phyloP scores from a whole-genome alignment of 192 early-diverging fungal genomes.

The Podila epigama region DNA sequence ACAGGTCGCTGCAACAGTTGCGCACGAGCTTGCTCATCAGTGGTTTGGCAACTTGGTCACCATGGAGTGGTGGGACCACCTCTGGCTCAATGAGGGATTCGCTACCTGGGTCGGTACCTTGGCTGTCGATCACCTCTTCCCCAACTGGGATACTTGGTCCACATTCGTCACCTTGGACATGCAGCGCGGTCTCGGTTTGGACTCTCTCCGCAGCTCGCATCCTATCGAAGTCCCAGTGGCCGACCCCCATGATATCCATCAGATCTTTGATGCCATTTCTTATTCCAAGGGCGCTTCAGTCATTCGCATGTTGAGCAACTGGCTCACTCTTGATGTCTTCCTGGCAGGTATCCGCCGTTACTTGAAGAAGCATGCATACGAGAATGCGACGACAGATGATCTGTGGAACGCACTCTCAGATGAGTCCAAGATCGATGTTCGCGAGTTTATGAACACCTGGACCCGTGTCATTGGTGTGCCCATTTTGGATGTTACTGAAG shows the following conservation, averaged over 20 bases:
- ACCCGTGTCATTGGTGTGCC: slow-evolving; percentile 84
- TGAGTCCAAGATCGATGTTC: slow-evolving; percentile 83
- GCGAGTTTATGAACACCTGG: slow-evolving; percentile 88
- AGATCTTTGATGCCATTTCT: slow-evolving; percentile 96
- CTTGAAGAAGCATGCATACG: slow-evolving; percentile 83
- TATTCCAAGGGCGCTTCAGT: slow-evolving; percentile 93
- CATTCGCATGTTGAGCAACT: slow-evolving; percentile 92
- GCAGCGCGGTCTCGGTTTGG: slow-evolving; percentile 77
- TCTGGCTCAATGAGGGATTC: slow-evolving; percentile 99
- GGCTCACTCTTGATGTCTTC: slow-evolving; percentile 76
- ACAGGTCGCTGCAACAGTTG: slow-evolving; percentile 85
- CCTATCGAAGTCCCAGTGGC: slow-evolving; percentile 91
- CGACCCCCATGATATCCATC: slow-evolving; percentile 85
- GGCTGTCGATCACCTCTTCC: slow-evolving; percentile 89
- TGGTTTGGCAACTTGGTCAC: slow-evolving; percentile 98
- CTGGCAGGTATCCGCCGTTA: slow-evolving; percentile 75
- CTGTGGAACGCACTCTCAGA: slow-evolving; percentile 86
- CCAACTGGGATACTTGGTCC: slow-evolving; percentile 94
- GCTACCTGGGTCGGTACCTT: slow-evolving; percentile 95
- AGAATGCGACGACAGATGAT: slow-evolving; percentile 86
- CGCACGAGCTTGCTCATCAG: slow-evolving; percentile 87
- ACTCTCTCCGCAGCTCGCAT: slow-evolving; percentile 88
- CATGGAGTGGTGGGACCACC: slow-evolving; percentile 92
- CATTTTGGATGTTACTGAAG: slow-evolving; percentile 74
- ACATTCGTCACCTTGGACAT: slow-evolving; percentile 80